Base-by-base conservation (phyloP, 2,329 filamentous ascomycete genomes). In the Aureobasidium melanogenum region DNA sequence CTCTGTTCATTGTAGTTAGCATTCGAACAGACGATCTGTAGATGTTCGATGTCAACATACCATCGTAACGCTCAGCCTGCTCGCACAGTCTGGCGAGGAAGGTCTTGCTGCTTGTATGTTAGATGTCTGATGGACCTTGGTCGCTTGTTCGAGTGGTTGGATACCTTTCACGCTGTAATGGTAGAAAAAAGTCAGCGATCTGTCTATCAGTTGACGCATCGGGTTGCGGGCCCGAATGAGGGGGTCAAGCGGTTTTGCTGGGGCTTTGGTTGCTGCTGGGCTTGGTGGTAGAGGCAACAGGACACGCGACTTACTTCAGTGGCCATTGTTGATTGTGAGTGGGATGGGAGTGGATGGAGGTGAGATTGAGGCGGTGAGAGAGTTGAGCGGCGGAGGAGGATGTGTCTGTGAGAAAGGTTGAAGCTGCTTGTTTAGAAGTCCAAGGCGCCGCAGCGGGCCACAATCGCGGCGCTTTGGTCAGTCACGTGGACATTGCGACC, bases 61-160 rank as follows among this genome's bases (percentile, higher is more conserved):
- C 94, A 93, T 99, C 93, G 82, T 99, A 99, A 77, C 93, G 93
- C 86, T 97, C 94, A 77, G 94, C 94, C 87, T 99, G 94, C 89
- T 97, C 94, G 85, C 94, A 97, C 77, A 99, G 91, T 83, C 94
- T 88, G 80, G 94, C 94, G 79, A 97, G 91, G 86, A 97, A 97
- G 76, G 94, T 97, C 88, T 97, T 97, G 88, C 91, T 96, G 77
- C 76, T 67, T 63, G 65, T 64, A 47, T 62, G 73, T 80, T 69
- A 80, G 63, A 61, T 32, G 19, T 12, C 36, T 47, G 51, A 7
- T 46, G 34, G 44, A 19, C 47, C 26, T 5, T 8, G 28, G 24
- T 5, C 39, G 39, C 10, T 24, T 17, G n/a, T 15, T 47, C 26
- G 7, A 12, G 19, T 26, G 9, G 22, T 9, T 62, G 54, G 54